phyloP scores from a whole-genome alignment of 768 basidiomycete species.

The Termitomyces sp. region DNA sequence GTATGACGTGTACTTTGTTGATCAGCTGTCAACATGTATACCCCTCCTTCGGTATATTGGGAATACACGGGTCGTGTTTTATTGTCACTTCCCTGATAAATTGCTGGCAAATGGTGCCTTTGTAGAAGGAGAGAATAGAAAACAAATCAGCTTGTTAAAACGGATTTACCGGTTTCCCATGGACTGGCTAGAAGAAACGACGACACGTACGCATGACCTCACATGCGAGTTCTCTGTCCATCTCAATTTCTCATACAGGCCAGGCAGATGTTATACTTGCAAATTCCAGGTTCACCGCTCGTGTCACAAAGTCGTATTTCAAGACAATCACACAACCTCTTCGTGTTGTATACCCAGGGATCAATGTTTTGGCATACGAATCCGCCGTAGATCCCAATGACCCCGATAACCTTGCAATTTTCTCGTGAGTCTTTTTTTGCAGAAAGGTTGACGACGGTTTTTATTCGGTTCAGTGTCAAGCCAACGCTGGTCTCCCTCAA shows the following conservation, averaged over 20 bases:
- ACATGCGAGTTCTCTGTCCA: neutral
- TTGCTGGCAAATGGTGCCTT: conserved; percentile 71
- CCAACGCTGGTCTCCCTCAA: conserved; percentile 87
- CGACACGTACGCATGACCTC: conserved; percentile 59
- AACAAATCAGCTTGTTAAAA: conserved; percentile 51
- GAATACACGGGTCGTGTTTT: conserved; percentile 86
- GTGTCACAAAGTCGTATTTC: conserved; percentile 75
- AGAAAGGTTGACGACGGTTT: neutral
- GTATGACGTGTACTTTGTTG: conserved; percentile 89
- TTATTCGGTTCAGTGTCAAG: conserved; percentile 34
- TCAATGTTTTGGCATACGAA: conserved; percentile 76
- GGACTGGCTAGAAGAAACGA: conserved; percentile 85
- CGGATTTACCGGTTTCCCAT: conserved; percentile 80
- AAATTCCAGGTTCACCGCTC: conserved; percentile 88
- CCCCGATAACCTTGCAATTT: conserved; percentile 47
- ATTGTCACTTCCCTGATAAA: conserved; percentile 98
- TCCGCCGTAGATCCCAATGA: conserved; percentile 33
- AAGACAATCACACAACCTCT: conserved; percentile 56
- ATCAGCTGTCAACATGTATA: conserved; percentile 90
- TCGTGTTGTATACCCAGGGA: conserved; percentile 91
- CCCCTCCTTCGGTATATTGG: conserved; percentile 70
- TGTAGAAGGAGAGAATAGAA: conserved; percentile 46
- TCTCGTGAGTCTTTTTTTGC: conserved; percentile 44
- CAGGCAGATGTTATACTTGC: conserved; percentile 89
- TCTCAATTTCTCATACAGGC: conserved; percentile 37